Percentiles rank a stretch among this genome's conserved stretches.
These are phyloP conservation scores for Phytophthora tubulina DNA, from an alignment of 352 stramenopile genomes.

Conservation along the genomic window DNA sequence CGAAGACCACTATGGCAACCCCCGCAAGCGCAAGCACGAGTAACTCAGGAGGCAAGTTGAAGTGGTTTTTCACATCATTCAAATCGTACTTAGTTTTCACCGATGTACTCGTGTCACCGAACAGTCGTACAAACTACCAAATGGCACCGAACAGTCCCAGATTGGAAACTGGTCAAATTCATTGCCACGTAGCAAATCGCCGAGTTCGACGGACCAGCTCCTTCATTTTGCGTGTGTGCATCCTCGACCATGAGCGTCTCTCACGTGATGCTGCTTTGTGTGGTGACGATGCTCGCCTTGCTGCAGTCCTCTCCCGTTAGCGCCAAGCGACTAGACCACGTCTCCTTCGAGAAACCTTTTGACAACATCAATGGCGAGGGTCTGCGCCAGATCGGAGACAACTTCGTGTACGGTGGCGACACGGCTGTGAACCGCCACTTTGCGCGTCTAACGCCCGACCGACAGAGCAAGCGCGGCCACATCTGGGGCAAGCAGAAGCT, in stretches of 20 bases:
- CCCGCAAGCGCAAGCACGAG: constrained; percentile 2
- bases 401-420: constrained; percentile 71
- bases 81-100: constrained; percentile 25
- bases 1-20: constrained; percentile 20
- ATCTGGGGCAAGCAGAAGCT: constrained; percentile 82
- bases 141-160: no score
- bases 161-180: neutral
- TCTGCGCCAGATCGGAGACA: constrained; percentile 59
- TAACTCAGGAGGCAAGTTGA: neutral
- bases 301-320: constrained; percentile 27
- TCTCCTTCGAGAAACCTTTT: constrained; percentile 87
- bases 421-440: constrained; percentile 85
- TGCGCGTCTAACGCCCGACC: constrained; percentile 80
- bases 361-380: constrained; percentile 74
- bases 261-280: constrained; percentile 33
- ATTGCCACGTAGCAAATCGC: constrained; percentile 37
- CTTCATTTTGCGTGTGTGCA: neutral
- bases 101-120: neutral
- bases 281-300: constrained; percentile 28
- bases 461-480: constrained; percentile 78
- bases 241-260: constrained; percentile 34
- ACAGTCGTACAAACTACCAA: no score
- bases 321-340: constrained; percentile 52
- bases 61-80: neutral
- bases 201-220: constrained; percentile 17